Base-by-base conservation (phyloP, 768 basidiomycete genomes). In the Termitomyces sp. region DNA sequence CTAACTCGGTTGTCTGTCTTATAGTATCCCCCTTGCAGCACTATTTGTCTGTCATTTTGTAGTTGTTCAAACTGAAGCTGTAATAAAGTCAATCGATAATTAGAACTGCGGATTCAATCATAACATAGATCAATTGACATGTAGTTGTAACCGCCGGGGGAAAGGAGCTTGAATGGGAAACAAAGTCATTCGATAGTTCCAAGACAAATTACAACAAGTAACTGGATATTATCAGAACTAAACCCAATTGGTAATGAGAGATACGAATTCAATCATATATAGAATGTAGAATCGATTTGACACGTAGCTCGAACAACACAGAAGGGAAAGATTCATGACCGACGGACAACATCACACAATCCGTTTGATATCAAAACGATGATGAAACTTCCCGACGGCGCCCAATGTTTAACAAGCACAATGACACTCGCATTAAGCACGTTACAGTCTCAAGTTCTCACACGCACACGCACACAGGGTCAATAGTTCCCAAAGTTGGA, bases 21-120 rank as follows among this genome's bases (percentile, higher is more conserved):
- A 84, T 84, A 83, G 80, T 82, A 79, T 69, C 66, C 68, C 67
- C 73, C 62, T 78, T 76, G 77, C 79, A 80, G 79, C 80, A 77
- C 77, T 80, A 81, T 80, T 81, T 75, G 78, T 76, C 76, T 82
- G 79, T 79, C 79, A 80, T 79, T 80, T 76, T 86, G 84, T 87
- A 87, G 83, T 85, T 81, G 80, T 82, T 80, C 76, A 64, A 68
- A 68, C 68, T 67, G 64, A 72, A 75, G 69, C 72, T 81, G 79
- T 80, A 34, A 81, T 79, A 79, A 79, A 79, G 73, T 78, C 73
- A 63, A 72, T 76, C 37, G 52, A 59, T 61, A 76, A 75, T 72
- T 71, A 73, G 72, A 74, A 57, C 49, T 56, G 59, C 55, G 60
- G 61, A 63, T 49, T 32, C 14, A 9, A 30, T 27, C 9, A 48